These are phyloP conservation scores for Paracoccidioides brasiliensis DNA, from an alignment of 2,329 filamentous ascomycete genomes.

Conservation along the genomic window DNA sequence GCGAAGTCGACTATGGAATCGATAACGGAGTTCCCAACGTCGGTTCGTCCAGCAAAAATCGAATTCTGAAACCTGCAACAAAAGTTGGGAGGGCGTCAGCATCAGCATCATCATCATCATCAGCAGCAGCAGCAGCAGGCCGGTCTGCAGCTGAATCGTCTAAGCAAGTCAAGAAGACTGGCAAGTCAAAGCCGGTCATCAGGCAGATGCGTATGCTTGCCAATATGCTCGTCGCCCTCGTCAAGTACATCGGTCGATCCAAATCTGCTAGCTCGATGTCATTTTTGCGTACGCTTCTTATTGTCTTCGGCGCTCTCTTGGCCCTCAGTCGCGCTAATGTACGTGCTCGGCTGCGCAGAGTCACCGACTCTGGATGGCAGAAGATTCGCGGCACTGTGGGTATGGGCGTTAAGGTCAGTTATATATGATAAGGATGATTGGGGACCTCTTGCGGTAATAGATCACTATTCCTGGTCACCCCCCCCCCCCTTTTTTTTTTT, in stretches of 20 bases:
- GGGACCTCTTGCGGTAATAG: no score
- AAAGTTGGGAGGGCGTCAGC: conserved; percentile 13
- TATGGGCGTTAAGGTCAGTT: conserved; percentile 96
- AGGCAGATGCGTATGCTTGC: conserved; percentile 33
- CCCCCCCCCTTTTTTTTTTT: no score
- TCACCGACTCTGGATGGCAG: conserved; percentile 59
- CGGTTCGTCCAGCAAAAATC: conserved; percentile 9
- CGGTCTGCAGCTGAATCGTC: conserved; percentile 16
- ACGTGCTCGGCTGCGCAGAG: conserved; percentile 57
- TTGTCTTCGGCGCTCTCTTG: conserved; percentile 64
- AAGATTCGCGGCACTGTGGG: conserved; percentile 76
- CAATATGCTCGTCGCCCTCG: conserved; percentile 35
- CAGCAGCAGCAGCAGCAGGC: conserved; percentile 19
- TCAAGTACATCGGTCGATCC: conserved; percentile 38
- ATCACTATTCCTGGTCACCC: no score
- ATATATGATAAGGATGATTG: conserved; percentile 48
- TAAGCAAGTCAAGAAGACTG: conserved; percentile 27
- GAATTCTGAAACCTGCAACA: conserved; percentile 19
- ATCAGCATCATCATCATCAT: no score
- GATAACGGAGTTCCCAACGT: conserved; percentile 40
- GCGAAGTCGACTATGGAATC: conserved; percentile 57
- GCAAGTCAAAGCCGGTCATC: conserved; percentile 20
- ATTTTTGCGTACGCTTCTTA: conserved; percentile 54
- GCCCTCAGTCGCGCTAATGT: conserved; percentile 63
- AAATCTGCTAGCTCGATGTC: conserved; percentile 44